A percentile compares a stretch with the other conserved stretches of the same genome.
Conservation (phyloP, 2,329 filamentous ascomycete genomes). For the Aspergillus pseudonomiae region DNA sequence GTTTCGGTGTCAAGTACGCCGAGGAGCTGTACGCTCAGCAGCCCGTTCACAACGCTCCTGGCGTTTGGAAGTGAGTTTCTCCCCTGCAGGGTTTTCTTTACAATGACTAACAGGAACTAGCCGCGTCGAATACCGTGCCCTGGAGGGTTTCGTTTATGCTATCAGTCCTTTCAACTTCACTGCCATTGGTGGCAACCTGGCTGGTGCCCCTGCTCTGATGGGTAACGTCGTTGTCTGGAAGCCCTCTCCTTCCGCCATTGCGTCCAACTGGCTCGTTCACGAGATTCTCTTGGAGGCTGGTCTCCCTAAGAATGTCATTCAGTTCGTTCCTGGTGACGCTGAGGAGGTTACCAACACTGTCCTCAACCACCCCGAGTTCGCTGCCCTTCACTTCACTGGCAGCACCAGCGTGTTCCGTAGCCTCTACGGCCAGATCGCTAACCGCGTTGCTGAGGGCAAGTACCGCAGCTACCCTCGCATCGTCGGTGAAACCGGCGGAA, state of each 20-base stretch:
- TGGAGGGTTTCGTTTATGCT: constrained; percentile 95
- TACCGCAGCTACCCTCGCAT: constrained; percentile 87
- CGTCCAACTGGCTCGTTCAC: constrained; percentile 89
- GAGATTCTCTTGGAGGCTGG: constrained; percentile 89
- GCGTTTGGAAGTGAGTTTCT: constrained; percentile 76
- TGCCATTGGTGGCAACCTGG: constrained; percentile 86
- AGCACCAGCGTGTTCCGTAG: constrained; percentile 89
- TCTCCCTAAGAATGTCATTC: constrained; percentile 84
- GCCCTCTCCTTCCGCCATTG: constrained; percentile 84
- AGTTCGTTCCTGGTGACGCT: constrained; percentile 89
- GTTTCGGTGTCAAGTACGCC: constrained; percentile 89
- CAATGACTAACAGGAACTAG: constrained; percentile 31
- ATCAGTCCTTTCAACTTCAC: constrained; percentile 97
- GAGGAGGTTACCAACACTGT: constrained; percentile 79
- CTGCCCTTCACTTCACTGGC: constrained; percentile 92
- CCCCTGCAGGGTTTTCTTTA: not conserved
- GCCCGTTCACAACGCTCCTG: constrained; percentile 77
- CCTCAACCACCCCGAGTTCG: constrained; percentile 76
- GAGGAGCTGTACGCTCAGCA: constrained; percentile 89
- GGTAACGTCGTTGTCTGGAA: constrained; percentile 98
- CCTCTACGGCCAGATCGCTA: constrained; percentile 83
- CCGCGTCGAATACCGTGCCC: constrained; percentile 81
- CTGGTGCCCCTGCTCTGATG: constrained; percentile 80
- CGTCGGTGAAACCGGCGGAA: constrained; percentile 87
- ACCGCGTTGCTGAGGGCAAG: constrained; percentile 76